Evolutionary conservation across 176 grass and related monocot species (phyloP).

Genomic region (Miscanthus lutarioriparius): DNA sequence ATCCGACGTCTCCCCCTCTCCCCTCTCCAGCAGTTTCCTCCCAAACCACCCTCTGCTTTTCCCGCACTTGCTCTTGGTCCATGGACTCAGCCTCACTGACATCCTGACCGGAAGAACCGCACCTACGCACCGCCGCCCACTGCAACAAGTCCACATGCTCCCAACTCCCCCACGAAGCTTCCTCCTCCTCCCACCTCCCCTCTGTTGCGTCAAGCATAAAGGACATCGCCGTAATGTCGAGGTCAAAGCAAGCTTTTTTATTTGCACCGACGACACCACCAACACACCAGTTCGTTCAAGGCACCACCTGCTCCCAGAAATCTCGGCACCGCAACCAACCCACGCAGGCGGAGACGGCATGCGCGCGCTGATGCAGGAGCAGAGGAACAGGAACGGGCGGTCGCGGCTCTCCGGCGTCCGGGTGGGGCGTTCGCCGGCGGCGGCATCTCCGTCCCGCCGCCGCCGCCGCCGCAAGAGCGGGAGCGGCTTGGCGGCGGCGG

Average conservation of each 20-base stretch:
- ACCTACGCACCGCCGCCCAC: neutral
- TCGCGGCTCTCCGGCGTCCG: slow-evolving; percentile 15
- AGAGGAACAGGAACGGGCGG: slow-evolving; percentile 22
- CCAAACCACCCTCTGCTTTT: neutral
- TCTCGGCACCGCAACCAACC: neutral
- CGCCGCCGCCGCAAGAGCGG: neutral
- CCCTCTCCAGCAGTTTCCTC: neutral
- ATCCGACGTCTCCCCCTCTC: neutral
- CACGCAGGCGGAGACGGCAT: neutral
- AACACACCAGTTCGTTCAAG: neutral
- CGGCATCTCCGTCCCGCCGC: neutral
- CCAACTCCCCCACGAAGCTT: neutral
- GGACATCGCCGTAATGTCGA: neutral
- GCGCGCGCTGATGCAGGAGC: neutral
- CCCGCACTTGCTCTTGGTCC: neutral
- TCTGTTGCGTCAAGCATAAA: neutral
- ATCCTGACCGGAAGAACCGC: neutral
- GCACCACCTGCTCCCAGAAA: neutral
- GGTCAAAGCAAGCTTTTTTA: neutral
- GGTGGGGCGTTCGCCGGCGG: neutral
- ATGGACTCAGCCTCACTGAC: neutral
- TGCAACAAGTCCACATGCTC: neutral
- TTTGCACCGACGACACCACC: neutral
- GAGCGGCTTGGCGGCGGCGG: slow-evolving; percentile 4
- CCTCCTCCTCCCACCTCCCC: neutral